phyloP scores from a whole-genome alignment of 192 early-diverging fungal genomes.

The Blastocladiella britannica region DNA sequence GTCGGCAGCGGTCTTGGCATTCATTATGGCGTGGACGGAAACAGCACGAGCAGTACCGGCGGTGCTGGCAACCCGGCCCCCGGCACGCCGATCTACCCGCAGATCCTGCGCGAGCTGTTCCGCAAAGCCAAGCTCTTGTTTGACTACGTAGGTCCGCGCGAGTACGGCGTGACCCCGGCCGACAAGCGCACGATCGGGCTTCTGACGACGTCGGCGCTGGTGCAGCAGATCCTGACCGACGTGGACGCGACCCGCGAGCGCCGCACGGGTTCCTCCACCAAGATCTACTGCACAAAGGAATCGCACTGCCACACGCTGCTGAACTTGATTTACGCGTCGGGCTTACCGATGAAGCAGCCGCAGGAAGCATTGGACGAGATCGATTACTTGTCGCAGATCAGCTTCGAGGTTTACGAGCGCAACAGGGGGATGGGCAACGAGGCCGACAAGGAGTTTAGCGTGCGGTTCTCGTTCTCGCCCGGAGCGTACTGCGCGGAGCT shows the following conservation, averaged over 20 bases:
- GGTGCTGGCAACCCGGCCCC: not conserved
- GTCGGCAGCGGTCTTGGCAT: too few relatives aligned
- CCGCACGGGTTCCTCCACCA: too few relatives aligned
- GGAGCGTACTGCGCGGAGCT: constrained; percentile 81
- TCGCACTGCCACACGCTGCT: constrained; percentile 83
- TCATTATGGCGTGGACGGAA: too few relatives aligned
- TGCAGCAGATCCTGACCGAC: constrained; percentile 60
- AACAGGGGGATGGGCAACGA: constrained; percentile 22
- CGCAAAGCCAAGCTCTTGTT: constrained; percentile 63
- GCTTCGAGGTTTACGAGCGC: constrained; percentile 88
- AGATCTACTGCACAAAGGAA: constrained; percentile 89
- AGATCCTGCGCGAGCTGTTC: constrained; percentile 41
- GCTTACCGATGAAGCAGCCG: constrained; percentile 47
- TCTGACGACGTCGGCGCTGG: constrained; percentile 47
- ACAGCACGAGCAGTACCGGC: too few relatives aligned
- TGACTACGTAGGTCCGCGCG: constrained; percentile 80
- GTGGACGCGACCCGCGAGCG: constrained; percentile 27
- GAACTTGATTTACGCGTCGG: constrained; percentile 73
- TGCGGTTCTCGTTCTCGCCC: constrained; percentile 71
- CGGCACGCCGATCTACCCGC: not conserved
- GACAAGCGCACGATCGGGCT: constrained; percentile 77
- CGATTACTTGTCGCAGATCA: constrained; percentile 93
- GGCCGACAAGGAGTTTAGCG: constrained; percentile 52
- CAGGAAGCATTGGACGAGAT: constrained; percentile 56
- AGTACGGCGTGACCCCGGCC: constrained; percentile 67